These are phyloP conservation scores for Casaregolazyma lundiana DNA, from an alignment of 1,139 yeast species.

Conservation along the genomic window DNA sequence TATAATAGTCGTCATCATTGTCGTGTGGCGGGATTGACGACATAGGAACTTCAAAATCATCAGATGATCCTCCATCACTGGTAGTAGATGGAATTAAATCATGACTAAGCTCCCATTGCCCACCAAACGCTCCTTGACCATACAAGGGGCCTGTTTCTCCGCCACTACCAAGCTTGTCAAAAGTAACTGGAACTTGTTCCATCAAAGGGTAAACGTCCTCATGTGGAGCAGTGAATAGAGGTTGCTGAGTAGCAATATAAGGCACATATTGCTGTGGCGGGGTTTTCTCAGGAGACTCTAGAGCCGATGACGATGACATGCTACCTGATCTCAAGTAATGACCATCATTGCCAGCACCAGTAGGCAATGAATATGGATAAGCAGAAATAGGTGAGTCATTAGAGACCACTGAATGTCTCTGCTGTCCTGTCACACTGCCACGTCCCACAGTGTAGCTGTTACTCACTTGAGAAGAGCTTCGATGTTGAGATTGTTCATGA, in stretches of 20 bases:
- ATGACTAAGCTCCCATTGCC: neutral
- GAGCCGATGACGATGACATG: constrained; percentile 7
- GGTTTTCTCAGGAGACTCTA: constrained; percentile 6
- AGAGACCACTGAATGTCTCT: constrained; percentile 1
- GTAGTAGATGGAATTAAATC: neutral
- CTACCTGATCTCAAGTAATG: constrained; percentile 8
- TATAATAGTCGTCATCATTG: constrained; percentile 2
- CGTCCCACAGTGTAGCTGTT: constrained; percentile 15
- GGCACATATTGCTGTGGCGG: constrained; percentile 8
- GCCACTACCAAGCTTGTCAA: neutral
- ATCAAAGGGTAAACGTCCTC: constrained; percentile 6
- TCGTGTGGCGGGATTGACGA: neutral
- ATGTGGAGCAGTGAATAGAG: neutral
- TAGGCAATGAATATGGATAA: constrained; percentile 6
- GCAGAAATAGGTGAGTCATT: neutral
- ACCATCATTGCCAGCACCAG: neutral
- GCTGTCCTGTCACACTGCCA: constrained; percentile 8
- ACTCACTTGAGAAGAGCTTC: neutral
- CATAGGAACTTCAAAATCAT: constrained; percentile 7
- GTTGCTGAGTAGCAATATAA: constrained; percentile 13
- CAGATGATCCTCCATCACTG: constrained; percentile 5
- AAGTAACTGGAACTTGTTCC: constrained; percentile 1
- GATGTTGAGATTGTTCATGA: neutral
- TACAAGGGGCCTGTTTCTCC: neutral
- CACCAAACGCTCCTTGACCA: neutral